Conservation (phyloP, 2,329 filamentous ascomycete species). For the Aspergillus amoenus region DNA sequence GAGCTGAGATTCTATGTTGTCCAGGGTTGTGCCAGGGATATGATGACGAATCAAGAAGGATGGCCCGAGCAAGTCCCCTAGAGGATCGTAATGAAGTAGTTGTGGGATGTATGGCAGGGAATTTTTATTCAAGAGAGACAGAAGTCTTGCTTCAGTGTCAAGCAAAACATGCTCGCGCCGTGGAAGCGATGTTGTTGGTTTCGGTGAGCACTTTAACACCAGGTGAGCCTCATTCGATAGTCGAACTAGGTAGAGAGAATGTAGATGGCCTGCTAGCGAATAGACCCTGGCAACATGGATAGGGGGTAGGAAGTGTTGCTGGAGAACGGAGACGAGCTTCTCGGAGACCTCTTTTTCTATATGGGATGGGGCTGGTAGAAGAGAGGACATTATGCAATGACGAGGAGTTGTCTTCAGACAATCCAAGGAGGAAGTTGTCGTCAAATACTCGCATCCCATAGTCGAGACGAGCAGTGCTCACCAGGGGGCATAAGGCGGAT, state of each 20-base stretch:
- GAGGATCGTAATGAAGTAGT: slow-evolving; percentile 38
- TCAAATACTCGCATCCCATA: background rate
- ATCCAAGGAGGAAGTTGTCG: background rate
- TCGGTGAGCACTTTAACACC: slow-evolving; percentile 39
- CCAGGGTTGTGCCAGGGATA: slow-evolving; percentile 33
- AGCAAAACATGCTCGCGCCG: slow-evolving; percentile 40
- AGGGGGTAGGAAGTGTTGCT: slow-evolving; percentile 32
- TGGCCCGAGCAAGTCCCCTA: slow-evolving; percentile 25
- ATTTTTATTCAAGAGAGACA: slow-evolving; percentile 36
- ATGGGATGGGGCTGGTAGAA: slow-evolving; percentile 1
- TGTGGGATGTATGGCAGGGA: slow-evolving; percentile 37
- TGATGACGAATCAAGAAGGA: slow-evolving; percentile 41
- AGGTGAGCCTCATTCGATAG: slow-evolving; percentile 40
- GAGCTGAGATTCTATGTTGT: slow-evolving; percentile 31
- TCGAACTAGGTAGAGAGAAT: slow-evolving; percentile 34
- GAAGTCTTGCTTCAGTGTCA: slow-evolving; percentile 41
- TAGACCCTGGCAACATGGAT: slow-evolving; percentile 29
- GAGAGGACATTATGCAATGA: slow-evolving; percentile 16
- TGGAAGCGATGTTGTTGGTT: slow-evolving; percentile 36
- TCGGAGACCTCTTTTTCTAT: slow-evolving; percentile 19
- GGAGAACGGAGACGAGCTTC: slow-evolving; percentile 29
- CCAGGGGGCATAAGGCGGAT: background rate
- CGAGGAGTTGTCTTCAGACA: background rate
- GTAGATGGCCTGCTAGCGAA: slow-evolving; percentile 31
- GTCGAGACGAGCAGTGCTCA: background rate